phyloP scores from a whole-genome alignment of 1,284 basidiomycete genomes.

The Coniophora puteana region DNA sequence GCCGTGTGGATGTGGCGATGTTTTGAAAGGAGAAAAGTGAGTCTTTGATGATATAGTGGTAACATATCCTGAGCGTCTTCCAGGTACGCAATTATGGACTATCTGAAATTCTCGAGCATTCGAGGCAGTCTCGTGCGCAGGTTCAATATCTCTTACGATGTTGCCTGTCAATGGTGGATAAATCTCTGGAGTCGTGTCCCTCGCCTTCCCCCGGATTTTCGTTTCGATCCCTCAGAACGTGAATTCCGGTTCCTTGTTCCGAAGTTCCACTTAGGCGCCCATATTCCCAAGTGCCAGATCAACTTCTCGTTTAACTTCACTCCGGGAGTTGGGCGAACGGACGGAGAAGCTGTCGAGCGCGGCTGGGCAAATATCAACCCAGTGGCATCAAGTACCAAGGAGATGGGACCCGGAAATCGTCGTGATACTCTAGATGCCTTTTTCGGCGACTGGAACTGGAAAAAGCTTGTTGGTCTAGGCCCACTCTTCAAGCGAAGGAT shows the following conservation, averaged over 20 bases:
- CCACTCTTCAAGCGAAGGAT: too few relatives aligned
- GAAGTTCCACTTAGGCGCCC: conserved; percentile 3
- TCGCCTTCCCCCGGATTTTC: neutral
- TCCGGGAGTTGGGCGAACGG: neutral
- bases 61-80: neutral
- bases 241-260: conserved; percentile 1
- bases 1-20: conserved; percentile 17
- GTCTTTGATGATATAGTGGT: neutral
- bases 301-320: conserved; percentile 9
- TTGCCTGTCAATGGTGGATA: conserved; percentile 6
- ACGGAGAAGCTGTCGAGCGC: conserved; percentile 9
- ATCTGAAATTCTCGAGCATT: conserved; percentile 11
- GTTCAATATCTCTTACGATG: conserved; percentile 1
- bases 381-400: conserved; percentile 9
- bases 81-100: conserved; percentile 26
- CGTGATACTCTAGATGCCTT: conserved; percentile 6
- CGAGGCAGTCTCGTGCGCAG: neutral
- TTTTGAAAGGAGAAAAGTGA: conserved; percentile 23
- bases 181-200: conserved; percentile 3
- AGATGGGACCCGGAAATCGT: conserved; percentile 10
- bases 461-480: conserved; percentile 2
- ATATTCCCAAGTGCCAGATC: conserved; percentile 1
- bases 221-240: neutral
- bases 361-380: conserved; percentile 9
- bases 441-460: conserved; percentile 7